Base-by-base conservation (phyloP, 257 asterid species). In the Solanum acaule region DNA sequence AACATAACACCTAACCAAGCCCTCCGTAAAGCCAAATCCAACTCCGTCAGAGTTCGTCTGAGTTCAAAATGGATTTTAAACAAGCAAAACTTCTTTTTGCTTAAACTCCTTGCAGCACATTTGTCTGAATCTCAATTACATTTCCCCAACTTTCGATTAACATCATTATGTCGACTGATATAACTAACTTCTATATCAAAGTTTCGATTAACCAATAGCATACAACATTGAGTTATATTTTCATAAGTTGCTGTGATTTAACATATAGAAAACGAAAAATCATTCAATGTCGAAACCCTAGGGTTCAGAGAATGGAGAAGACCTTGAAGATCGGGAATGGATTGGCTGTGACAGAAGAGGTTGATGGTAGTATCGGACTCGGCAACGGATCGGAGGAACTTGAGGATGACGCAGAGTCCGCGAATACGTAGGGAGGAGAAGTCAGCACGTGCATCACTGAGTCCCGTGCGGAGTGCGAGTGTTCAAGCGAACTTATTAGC, bases 381-480 rank as follows among this genome's bases (percentile, higher is more conserved):
- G 16, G 98, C 95, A 11, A 95, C 98, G 81, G 97, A 94, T 91
- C 90, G 93, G 92, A 97, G 98, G 89, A 95, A 95, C 83, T 95
- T 96, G 94, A 96, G 98, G 88, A 94, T 88, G 93, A 94, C 91
- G 7, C 95, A 95, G 86, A 96, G 96, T 27, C 98, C 98, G 23
- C 95, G 94, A 61, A 94, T 90, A 22, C 98, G 95, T 90, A 97
- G 95, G 92, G 94, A 95, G 25, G 98, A 96, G 90, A 96, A 97
- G 89, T 95, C 99, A 13, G 98, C 98, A 31, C 95, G 93, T 27
- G 96, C 98, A 71, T 97, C 95, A 10, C 94, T 93, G 33, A 97
- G 94, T 1, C 98, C 99, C 75, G 94, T 92, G 1, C 97, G 95
- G 88, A 97, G 98, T 3, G 96, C 98, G 76, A 96, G 96, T 5